phyloP scores from a whole-genome alignment of 2,329 filamentous ascomycete species.

The Dactylellina parvicollis region DNA sequence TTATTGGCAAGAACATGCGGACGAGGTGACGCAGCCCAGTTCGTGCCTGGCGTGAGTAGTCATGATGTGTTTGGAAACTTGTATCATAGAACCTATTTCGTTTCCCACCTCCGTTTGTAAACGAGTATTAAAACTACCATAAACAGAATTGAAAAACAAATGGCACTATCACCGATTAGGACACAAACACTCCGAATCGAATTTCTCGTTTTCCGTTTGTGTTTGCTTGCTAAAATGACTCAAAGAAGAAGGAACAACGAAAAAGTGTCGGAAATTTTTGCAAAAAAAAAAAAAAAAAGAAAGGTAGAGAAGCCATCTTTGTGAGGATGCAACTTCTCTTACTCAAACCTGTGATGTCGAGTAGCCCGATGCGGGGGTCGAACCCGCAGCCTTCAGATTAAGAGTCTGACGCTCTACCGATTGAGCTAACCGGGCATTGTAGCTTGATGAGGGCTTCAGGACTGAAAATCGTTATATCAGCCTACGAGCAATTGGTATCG shows the following conservation, averaged over 20 bases:
- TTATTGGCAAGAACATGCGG: background rate
- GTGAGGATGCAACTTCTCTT: too few species aligned
- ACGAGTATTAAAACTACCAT: conserved; percentile 3
- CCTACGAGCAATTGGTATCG: too few species aligned
- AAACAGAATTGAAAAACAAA: background rate
- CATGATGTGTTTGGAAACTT: background rate
- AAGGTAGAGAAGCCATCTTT: too few species aligned
- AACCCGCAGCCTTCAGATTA: conserved; percentile 64
- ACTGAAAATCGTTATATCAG: too few species aligned
- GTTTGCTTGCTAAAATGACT: too few species aligned
- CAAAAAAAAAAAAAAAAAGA: too few species aligned
- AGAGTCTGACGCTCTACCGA: conserved; percentile 79
- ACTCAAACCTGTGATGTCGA: too few species aligned
- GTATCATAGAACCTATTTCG: background rate
- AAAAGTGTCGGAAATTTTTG: too few species aligned
- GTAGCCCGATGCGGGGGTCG: conserved; percentile 59
- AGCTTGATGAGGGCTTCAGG: too few species aligned
- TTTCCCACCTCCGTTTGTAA: conserved; percentile 10
- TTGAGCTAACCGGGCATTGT: conserved; percentile 69
- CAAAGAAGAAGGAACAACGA: too few species aligned
- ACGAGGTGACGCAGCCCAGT: background rate
- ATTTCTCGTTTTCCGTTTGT: too few species aligned
- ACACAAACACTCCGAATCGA: background rate
- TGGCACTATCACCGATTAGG: background rate
- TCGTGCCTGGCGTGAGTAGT: background rate